These are phyloP conservation scores for Populus euphratica DNA, from an alignment of 345 rosid species.

Conservation along the genomic window DNA sequence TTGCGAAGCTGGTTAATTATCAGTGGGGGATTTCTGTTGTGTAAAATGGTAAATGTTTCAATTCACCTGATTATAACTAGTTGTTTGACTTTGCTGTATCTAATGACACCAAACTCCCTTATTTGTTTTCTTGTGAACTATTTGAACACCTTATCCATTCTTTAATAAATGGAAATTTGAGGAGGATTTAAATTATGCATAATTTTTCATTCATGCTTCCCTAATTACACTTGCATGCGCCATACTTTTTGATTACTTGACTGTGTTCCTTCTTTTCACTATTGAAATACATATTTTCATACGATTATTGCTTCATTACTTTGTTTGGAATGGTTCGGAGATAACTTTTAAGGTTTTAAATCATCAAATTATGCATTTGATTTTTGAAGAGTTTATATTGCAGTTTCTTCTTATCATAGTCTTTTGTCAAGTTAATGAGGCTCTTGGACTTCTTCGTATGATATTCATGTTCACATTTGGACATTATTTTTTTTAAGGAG, in stretches of 20 bases:
- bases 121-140: background rate
- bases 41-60: background rate
- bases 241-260: background rate
- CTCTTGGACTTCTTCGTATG: background rate
- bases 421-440: background rate
- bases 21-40: background rate
- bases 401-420: background rate
- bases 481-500: conserved; percentile 19
- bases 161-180: background rate
- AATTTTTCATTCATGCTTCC: background rate
- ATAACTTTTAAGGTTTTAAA: background rate
- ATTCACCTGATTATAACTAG: background rate
- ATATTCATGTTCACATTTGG: conserved; percentile 1
- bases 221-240: background rate
- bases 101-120: background rate
- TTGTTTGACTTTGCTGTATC: background rate
- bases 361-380: background rate
- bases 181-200: background rate
- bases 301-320: background rate
- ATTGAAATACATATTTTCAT: background rate
- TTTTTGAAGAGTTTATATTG: background rate
- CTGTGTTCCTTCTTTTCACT: background rate
- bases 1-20: background rate
- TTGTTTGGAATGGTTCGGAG: background rate
- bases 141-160: background rate